Conservation (phyloP, 139 green algal species). For the Chlorella sp. region DNA sequence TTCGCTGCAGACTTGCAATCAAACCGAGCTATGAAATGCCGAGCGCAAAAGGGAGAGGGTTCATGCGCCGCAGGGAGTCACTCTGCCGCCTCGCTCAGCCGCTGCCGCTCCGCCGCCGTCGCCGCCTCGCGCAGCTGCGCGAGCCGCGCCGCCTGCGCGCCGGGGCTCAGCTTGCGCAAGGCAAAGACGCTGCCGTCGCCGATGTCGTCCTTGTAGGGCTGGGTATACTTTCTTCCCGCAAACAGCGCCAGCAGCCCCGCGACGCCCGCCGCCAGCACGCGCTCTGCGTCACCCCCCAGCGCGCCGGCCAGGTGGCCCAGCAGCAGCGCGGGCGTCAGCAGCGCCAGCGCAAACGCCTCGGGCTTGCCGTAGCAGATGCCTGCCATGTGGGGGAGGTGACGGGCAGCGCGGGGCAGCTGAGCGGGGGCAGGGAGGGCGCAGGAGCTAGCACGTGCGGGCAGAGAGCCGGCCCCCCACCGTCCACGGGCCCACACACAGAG, state of each 20-base stretch:
- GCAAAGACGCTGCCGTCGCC: conserved; percentile 72
- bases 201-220: conserved; percentile 93
- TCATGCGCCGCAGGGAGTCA: too few relatives aligned
- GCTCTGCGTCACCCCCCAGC: conserved; percentile 28
- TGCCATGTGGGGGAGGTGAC: too few relatives aligned
- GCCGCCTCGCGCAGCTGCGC: neutral
- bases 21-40: too few relatives aligned
- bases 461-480: too few relatives aligned
- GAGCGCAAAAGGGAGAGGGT: too few relatives aligned
- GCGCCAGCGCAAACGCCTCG: conserved; percentile 69
- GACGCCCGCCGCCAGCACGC: conserved; percentile 40
- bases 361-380: conserved; percentile 89
- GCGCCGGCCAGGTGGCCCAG: conserved; percentile 44
- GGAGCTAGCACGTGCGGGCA: too few relatives aligned
- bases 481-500: too few relatives aligned
- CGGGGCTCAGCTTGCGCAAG: conserved; percentile 18
- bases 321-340: conserved; percentile 62
- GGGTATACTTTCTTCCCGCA: conserved; percentile 87
- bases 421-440: too few relatives aligned
- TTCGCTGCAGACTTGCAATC: neutral
- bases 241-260: conserved; percentile 61
- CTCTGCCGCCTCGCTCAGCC: neutral
- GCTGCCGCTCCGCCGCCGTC: too few relatives aligned
- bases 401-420: too few relatives aligned
- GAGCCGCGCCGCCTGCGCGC: conserved; percentile 18